Percentiles rank a stretch among this genome's conserved stretches.
phyloP scores from a whole-genome alignment of 2,329 filamentous ascomycete genomes.

The Metarhizium robertsii region DNA sequence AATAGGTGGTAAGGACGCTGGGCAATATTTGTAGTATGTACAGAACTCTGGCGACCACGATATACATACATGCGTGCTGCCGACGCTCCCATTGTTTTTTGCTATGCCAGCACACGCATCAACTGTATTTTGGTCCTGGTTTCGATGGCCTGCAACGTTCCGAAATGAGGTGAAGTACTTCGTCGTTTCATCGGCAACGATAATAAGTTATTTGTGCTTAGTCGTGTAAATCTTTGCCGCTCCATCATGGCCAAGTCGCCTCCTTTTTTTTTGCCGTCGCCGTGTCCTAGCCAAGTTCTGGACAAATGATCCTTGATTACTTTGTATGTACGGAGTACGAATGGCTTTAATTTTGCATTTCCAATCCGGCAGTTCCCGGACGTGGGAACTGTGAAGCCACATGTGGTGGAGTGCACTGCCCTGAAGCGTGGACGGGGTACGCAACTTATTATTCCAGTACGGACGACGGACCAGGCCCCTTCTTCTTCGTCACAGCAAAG shows the following conservation, averaged over 20 bases:
- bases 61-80: slow-evolving; percentile 29
- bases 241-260: no score
- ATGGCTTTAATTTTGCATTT: neutral
- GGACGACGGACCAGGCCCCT: no score
- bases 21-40: no score
- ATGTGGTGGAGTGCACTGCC: neutral
- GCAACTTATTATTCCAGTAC: neutral
- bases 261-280: neutral
- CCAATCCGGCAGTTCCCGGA: slow-evolving; percentile 5
- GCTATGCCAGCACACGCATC: neutral
- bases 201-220: no score
- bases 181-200: neutral
- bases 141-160: neutral
- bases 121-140: neutral
- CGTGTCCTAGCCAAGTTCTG: neutral
- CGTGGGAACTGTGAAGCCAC: neutral
- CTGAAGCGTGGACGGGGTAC: neutral
- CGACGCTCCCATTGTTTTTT: neutral
- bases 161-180: neutral
- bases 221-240: no score
- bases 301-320: slow-evolving; percentile 13
- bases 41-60: neutral
- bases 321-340: neutral
- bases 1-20: no score
- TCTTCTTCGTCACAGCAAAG: no score